Base-by-base conservation (phyloP, 306 rosid genomes). In the Ziziphus jujuba region DNA sequence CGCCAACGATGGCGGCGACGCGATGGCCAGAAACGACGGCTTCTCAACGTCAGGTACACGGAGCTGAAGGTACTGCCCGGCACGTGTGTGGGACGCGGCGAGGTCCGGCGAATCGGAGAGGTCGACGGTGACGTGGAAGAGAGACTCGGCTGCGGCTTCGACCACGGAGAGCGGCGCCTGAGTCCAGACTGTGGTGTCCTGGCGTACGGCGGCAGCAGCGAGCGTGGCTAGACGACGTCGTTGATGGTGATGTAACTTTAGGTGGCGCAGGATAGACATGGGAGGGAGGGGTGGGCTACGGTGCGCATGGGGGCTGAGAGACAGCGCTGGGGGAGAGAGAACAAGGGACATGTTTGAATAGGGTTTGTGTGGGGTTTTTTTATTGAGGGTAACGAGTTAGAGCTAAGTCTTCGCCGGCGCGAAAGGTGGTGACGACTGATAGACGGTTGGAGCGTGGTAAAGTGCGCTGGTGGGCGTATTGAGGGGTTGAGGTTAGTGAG, bases 11-110 rank as follows among this genome's bases (percentile, higher is more conserved):
- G 97, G 99, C 35, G 99, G 91, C 58, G 99, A 93, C 7, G 99
- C 99, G 17, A 93, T 90, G 9, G 99, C 97, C 4, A 90, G 80
- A 35, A 93, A 93, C 19, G 95, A 85, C 2, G 99, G 92, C 73
- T 87, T 93, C 0, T 73, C 69, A 0, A 63, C 73, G 54, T 88
- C 85, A 0, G 88, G 78, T 2, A 93, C 83, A 2, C 89, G 87
- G 24, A 93, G 73, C 85, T 93, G 97, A 33, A 93, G 87, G 74
- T 93, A 93, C 82, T 93, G 99, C 0, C 99, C 99, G 0, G 96
- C 87, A 63, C 81, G 87, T 1, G 95, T 74, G 77, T 88, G 84
- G 1, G 96, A 88, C 16, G 77, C 24, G 11, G 84, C 91, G 7
- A 93, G 87, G 75, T 93, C 97, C 0, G 87, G 87, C 17, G 92